These are phyloP conservation scores for Apiospora kogelbergensis DNA, from an alignment of 2,329 filamentous ascomycete genomes.

Conservation along the genomic window DNA sequence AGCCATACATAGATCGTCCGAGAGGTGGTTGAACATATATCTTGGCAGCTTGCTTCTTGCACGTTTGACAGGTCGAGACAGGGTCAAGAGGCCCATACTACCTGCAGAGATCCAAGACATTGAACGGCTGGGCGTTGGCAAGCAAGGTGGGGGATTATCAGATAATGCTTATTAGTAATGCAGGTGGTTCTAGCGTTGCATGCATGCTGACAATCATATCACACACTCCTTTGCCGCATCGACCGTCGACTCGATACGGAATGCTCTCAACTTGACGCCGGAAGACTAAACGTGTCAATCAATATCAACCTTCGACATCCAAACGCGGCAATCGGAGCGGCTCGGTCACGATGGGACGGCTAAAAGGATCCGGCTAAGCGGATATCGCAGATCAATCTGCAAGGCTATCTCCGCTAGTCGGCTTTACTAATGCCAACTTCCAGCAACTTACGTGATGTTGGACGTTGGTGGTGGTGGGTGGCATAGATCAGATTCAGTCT, in stretches of 20 bases:
- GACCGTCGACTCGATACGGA: not conserved
- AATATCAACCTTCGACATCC: not conserved
- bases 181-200: not conserved
- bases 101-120: not conserved
- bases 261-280: not conserved
- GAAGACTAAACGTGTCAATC: not conserved
- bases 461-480: not conserved
- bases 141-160: not conserved
- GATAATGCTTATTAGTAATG: not conserved
- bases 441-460: not conserved
- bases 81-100: not conserved
- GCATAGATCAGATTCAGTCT: not conserved
- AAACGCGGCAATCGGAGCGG: not conserved
- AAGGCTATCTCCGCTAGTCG: conserved; percentile 5
- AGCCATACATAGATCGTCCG: not conserved
- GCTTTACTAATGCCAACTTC: not conserved
- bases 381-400: conserved; percentile 7
- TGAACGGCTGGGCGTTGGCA: not conserved
- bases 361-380: conserved; percentile 2
- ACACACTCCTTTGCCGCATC: too few species aligned
- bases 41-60: not conserved
- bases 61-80: not conserved
- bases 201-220: not conserved
- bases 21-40: not conserved
- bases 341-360: not conserved